Evolutionary conservation across 1,284 basidiomycete genomes (phyloP).

Genomic region (Trichosporon sp.): DNA sequence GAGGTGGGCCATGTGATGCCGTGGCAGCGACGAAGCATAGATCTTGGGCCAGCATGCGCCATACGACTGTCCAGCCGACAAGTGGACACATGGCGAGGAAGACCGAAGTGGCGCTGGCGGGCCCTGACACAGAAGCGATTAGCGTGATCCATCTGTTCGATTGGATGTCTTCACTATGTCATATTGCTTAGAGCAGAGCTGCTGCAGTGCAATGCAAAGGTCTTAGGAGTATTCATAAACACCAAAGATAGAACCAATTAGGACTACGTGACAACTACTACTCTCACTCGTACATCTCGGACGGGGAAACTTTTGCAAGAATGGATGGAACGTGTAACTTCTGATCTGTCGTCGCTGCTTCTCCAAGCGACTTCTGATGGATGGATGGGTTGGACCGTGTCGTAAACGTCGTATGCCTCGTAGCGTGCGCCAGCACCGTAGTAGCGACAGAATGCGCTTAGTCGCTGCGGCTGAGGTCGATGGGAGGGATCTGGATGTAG

Average conservation of each 20-base stretch:
- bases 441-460: not conserved
- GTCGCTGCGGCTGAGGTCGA: conserved; percentile 3
- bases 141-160: no score
- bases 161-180: no score
- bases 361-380: not conserved
- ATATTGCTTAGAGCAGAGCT: no score
- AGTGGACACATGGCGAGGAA: no score
- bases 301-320: not conserved
- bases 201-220: not conserved
- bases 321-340: not conserved
- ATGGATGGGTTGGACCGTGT: not conserved
- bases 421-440: not conserved
- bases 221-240: not conserved
- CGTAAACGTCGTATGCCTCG: not conserved
- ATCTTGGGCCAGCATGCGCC: no score
- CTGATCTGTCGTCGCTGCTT: not conserved
- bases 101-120: no score
- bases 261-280: not conserved
- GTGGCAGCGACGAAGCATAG: no score
- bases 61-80: no score
- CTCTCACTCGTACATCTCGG: not conserved
- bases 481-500: conserved; percentile 7
- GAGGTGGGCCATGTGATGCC: no score
- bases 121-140: no score
- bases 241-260: not conserved